A percentile compares a stretch with the other conserved stretches of the same genome.
These are phyloP conservation scores for Amanita muscaria DNA, from an alignment of 768 basidiomycete genomes.

Conservation along the genomic window DNA sequence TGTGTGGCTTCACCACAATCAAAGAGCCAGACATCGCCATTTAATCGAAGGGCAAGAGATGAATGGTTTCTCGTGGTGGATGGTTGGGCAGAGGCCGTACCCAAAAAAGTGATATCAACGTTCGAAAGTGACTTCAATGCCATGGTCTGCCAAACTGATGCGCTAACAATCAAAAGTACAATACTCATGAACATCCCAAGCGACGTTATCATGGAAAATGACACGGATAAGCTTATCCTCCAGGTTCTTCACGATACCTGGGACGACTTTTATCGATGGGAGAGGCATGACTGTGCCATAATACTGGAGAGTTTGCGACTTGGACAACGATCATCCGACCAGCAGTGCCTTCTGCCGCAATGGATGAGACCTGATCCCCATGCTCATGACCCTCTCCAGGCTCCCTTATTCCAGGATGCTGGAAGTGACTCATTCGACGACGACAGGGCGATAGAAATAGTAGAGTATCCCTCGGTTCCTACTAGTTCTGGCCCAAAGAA, in stretches of 20 bases:
- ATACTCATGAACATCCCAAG: not conserved
- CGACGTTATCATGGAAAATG: not conserved
- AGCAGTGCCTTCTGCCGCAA: not conserved
- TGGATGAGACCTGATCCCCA: not conserved
- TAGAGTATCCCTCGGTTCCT: not conserved
- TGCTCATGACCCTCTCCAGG: not conserved
- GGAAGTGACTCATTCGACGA: not conserved
- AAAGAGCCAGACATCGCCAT: conserved; percentile 72
- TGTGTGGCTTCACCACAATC: conserved; percentile 85
- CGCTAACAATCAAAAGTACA: too few relatives aligned
- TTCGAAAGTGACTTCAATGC: conserved; percentile 13
- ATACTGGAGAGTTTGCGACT: conserved; percentile 11
- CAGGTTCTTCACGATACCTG: conserved; percentile 12
- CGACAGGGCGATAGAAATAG: not conserved
- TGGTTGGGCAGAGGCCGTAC: conserved; percentile 76
- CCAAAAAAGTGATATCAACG: conserved; percentile 64
- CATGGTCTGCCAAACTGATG: not conserved
- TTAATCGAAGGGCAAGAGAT: conserved; percentile 55
- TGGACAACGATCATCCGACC: too few relatives aligned
- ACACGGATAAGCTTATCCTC: not conserved
- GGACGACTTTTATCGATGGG: conserved; percentile 18
- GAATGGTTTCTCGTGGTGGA: conserved; percentile 76
- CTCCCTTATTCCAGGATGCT: not conserved
- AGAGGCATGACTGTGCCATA: conserved; percentile 13
- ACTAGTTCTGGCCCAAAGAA: not conserved